Evolutionary conservation across 345 rosid species (phyloP).

Genomic region (Populus simonii): DNA sequence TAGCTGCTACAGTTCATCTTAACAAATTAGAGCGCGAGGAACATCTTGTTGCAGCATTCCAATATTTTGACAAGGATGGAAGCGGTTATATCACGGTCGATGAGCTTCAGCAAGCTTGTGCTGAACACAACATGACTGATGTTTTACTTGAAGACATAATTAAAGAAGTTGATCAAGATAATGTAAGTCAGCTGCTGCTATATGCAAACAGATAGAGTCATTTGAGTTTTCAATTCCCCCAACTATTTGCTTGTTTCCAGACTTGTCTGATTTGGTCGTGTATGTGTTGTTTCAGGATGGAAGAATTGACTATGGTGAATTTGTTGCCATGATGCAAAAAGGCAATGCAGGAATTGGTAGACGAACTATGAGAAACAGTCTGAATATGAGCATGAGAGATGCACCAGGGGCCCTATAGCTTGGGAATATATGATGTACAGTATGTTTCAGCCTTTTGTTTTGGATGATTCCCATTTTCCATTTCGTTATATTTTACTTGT

Average conservation of each 20-base stretch:
- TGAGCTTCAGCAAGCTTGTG: constrained; percentile 94
- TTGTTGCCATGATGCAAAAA: constrained; percentile 99
- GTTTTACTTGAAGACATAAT: constrained; percentile 85
- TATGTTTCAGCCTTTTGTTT: constrained; percentile 11
- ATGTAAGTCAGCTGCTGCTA: constrained; percentile 48
- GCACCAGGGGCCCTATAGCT: constrained; percentile 42
- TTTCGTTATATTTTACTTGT: neutral
- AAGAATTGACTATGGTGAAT: constrained; percentile 88
- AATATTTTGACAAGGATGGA: constrained; percentile 88
- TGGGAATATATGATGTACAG: constrained; percentile 20
- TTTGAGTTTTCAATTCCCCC: neutral
- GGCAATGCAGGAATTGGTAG: constrained; percentile 94
- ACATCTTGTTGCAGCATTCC: constrained; percentile 95
- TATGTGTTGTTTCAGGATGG: constrained; percentile 73
- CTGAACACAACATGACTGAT: constrained; percentile 91
- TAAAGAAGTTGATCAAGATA: constrained; percentile 94
- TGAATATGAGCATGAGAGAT: constrained; percentile 94
- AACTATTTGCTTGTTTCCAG: neutral
- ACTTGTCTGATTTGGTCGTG: neutral
- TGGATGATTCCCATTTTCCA: neutral
- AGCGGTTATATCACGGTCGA: constrained; percentile 95
- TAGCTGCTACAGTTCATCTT: constrained; percentile 93
- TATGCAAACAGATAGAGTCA: neutral
- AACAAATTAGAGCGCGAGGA: constrained; percentile 96
- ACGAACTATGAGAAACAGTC: constrained; percentile 93